Conservation (phyloP, 768 basidiomycete genomes). For the Tylopilus intermedius region DNA sequence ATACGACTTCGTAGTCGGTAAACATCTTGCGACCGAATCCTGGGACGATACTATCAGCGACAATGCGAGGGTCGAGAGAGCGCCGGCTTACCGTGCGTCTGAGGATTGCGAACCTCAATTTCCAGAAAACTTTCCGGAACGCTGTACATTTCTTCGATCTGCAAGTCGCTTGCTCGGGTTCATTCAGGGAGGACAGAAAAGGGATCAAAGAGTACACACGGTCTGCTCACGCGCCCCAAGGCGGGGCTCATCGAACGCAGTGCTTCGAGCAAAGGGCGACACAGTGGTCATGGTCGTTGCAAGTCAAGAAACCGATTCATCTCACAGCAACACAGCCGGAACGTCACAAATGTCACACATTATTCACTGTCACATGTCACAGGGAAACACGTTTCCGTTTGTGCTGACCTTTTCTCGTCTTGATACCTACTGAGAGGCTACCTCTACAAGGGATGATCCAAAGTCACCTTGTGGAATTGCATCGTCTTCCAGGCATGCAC, state of each 20-base stretch:
- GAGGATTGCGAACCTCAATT: constrained; percentile 95
- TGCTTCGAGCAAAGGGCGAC: constrained; percentile 63
- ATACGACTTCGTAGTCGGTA: constrained; percentile 98
- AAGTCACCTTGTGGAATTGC: too few relatives aligned
- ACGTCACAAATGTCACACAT: constrained; percentile 23
- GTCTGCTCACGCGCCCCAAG: constrained; percentile 52
- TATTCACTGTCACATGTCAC: constrained; percentile 33
- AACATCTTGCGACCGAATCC: constrained; percentile 99
- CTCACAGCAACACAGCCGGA: constrained; percentile 19
- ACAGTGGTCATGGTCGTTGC: constrained; percentile 30
- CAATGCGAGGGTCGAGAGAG: background rate
- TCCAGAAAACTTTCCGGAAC: constrained; percentile 96
- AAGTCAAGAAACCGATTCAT: constrained; percentile 14
- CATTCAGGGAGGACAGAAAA: constrained; percentile 20
- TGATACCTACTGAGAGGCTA: too few relatives aligned
- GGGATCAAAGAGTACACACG: constrained; percentile 31
- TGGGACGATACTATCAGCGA: constrained; percentile 1
- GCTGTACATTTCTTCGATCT: constrained; percentile 99
- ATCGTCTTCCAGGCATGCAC: too few relatives aligned
- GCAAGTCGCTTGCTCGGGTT: constrained; percentile 32
- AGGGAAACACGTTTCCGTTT: too few relatives aligned
- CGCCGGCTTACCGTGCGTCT: constrained; percentile 74
- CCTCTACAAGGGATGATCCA: too few relatives aligned
- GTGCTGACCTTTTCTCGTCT: too few relatives aligned
- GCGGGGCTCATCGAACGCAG: constrained; percentile 50